phyloP scores from a whole-genome alignment of 1,284 basidiomycete species.

The Ganoderma resinaceum region DNA sequence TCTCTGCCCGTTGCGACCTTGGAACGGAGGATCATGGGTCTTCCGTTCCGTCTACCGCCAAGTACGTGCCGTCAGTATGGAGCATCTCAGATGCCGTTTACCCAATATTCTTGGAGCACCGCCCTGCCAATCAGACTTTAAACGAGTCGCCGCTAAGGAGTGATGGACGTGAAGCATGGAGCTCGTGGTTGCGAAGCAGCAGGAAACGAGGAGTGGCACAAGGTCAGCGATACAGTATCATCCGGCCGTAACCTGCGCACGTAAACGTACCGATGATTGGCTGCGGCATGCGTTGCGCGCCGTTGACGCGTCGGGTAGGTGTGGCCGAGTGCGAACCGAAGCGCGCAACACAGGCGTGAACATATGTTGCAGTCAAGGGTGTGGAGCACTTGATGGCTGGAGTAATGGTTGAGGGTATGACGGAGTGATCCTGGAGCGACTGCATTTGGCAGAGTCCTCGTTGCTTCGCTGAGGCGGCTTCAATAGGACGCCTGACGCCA shows the following conservation, averaged over 20 bases:
- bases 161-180: not conserved
- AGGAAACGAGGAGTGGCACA: not conserved
- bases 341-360: not conserved
- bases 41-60: not conserved
- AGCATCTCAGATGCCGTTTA: constrained; percentile 1
- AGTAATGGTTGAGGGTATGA: not conserved
- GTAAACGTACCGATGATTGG: not conserved
- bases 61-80: not conserved
- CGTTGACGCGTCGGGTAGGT: too few species aligned
- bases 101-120: constrained; percentile 14
- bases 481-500: not conserved
- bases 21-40: not conserved
- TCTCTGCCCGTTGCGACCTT: not conserved
- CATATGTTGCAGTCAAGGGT: not conserved
- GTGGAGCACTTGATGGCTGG: not conserved
- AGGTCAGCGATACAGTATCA: not conserved
- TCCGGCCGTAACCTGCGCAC: not conserved
- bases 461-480: constrained; percentile 1
- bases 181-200: not conserved
- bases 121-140: constrained; percentile 11
- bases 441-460: not conserved
- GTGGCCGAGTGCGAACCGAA: not conserved
- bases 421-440: not conserved
- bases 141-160: constrained; percentile 1
- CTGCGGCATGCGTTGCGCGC: not conserved